Percentiles rank a stretch among this genome's conserved stretches.
These are phyloP conservation scores for Russula emetica DNA, from an alignment of 768 basidiomycete genomes.

Conservation along the genomic window DNA sequence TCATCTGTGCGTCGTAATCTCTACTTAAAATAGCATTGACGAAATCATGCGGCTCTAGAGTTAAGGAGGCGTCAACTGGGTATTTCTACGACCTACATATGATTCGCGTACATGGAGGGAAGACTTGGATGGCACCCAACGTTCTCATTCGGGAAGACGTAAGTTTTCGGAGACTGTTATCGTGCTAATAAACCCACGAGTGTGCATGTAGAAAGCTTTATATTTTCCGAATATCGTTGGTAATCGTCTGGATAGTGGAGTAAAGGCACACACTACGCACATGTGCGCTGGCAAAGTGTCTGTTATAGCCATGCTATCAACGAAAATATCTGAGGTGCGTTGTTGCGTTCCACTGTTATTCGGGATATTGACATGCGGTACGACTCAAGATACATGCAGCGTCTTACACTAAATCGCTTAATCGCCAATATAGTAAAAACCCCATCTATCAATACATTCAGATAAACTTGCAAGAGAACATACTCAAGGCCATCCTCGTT, in stretches of 20 bases:
- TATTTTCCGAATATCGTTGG: constrained; percentile 89
- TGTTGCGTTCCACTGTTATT: background rate
- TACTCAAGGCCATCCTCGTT: constrained; percentile 86
- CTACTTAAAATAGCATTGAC: constrained; percentile 39
- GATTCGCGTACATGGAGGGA: constrained; percentile 79
- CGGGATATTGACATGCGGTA: background rate
- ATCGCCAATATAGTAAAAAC: constrained; percentile 48
- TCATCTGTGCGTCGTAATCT: constrained; percentile 44
- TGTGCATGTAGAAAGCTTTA: constrained; percentile 64
- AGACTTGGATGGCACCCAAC: constrained; percentile 89
- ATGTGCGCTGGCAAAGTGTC: constrained; percentile 74
- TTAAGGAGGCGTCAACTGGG: constrained; percentile 66
- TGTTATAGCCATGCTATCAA: constrained; percentile 77
- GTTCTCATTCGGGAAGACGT: constrained; percentile 90
- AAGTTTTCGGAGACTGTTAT: constrained; percentile 33
- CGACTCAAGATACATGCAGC: constrained; percentile 66
- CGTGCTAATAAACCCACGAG: constrained; percentile 1
- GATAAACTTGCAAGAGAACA: constrained; percentile 93
- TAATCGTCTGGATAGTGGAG: constrained; percentile 52
- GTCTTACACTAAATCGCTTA: constrained; percentile 60
- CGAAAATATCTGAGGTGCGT: constrained; percentile 81
- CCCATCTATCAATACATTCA: constrained; percentile 70
- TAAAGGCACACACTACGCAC: constrained; percentile 67
- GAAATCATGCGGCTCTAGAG: constrained; percentile 35
- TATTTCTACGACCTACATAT: constrained; percentile 87